Conservation (phyloP, 2,329 filamentous ascomycete genomes). For the Xylaria hypoxylon region DNA sequence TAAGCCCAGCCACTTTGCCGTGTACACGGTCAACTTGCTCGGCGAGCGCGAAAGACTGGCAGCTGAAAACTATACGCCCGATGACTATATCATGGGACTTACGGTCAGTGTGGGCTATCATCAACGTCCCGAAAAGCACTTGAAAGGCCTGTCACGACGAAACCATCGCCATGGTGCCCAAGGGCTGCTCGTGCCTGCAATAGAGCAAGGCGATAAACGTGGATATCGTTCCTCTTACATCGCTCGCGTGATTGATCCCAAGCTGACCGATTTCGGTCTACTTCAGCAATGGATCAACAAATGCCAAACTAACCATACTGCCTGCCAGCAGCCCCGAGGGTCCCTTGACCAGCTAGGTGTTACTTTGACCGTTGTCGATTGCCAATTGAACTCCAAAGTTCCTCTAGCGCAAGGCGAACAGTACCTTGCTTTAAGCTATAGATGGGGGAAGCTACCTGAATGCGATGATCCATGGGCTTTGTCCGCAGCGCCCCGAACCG, state of each 20-base stretch:
- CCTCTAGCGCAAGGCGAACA: not conserved
- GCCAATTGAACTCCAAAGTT: not conserved
- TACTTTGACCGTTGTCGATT: slow-evolving; percentile 19
- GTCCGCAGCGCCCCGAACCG: slow-evolving; percentile 17
- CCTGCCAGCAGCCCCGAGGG: slow-evolving; percentile 3
- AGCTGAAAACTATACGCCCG: slow-evolving; percentile 10
- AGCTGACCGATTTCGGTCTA: slow-evolving; percentile 13
- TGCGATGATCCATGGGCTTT: slow-evolving; percentile 26
- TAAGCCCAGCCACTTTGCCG: not conserved
- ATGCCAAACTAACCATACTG: slow-evolving; percentile 12
- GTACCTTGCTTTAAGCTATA: slow-evolving; percentile 22
- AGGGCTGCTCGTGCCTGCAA: slow-evolving; percentile 18
- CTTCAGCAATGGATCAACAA: slow-evolving; percentile 21
- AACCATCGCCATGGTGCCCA: slow-evolving; percentile 22
- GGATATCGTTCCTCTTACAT: slow-evolving; percentile 3
- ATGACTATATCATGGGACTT: slow-evolving; percentile 13
- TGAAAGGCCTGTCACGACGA: slow-evolving; percentile 15
- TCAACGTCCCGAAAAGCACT: not conserved
- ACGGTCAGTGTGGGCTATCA: slow-evolving; percentile 10
- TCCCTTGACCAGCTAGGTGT: not conserved
- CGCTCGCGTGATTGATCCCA: slow-evolving; percentile 15
- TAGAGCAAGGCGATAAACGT: not conserved
- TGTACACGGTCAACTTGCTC: slow-evolving; percentile 24
- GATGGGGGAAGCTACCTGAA: slow-evolving; percentile 12
- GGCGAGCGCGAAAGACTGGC: slow-evolving; percentile 19